Evolutionary conservation across 768 basidiomycete species (phyloP), one percentile per base, ranked within the genome.

Genomic region (Kwoniella mangroviensis): DNA sequence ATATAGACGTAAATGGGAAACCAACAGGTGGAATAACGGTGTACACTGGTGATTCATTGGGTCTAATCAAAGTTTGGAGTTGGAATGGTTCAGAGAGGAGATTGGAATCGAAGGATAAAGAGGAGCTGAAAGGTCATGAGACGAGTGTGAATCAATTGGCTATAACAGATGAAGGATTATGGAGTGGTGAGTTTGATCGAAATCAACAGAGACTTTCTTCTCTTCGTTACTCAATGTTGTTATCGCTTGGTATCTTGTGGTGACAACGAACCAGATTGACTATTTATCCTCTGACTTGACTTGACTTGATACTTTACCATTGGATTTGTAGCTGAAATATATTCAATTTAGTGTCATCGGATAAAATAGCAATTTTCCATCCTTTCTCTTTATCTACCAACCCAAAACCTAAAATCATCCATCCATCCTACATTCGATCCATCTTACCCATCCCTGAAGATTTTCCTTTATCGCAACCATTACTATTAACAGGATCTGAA

Each of bases 41-140:
- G 4, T 92, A 90, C 80, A 93, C 93, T 0, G 93, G 88, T 7
- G 96, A 98, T 82, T 95, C 92, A 3, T 92, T 98, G 90, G 97
- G 96, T 2, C 81, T 91, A 10, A 89, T 98, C 79, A 92, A 90
- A 69, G 83, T 89, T 34, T 99, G 95, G 95, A 84, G 87, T 26
- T 77, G 96, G 73, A 86, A 86, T 1, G 84, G 77, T 90, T 1
- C 5, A 22, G 90, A 89, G 83, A 83, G 55, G 7, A 54, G 24
- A 40, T 57, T 74, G 64, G 51, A 11, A 13, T 61, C 59, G 15
- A 22, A 34, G 34, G 34, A 34, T 34, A 34, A 68, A n/a, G 56
- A 71, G 40, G 91, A 93, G 69, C 79, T 91, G 43, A 83, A 83
- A 54, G 85, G 90, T 64, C 96, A 98, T 81, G 88, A 94, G 67